Percentiles rank a stretch among this genome's conserved stretches.
phyloP scores from a whole-genome alignment of 192 early-diverging fungal species.

The Coemansia sp. region DNA sequence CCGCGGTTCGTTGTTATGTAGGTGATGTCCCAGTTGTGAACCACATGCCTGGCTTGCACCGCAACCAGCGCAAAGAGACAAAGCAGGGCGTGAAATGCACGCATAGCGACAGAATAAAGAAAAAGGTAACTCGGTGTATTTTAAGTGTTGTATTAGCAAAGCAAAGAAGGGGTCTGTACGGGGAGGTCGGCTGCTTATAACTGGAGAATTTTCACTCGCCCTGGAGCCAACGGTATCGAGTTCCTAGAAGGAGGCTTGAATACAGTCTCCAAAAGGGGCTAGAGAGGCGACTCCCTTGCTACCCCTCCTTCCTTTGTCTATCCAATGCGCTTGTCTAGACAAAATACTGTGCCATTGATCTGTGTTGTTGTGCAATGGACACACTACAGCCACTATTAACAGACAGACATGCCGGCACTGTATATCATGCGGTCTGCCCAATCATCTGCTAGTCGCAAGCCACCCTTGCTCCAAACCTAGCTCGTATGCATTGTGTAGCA shows the following conservation, averaged over 20 bases:
- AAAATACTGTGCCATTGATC: not conserved
- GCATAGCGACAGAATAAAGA: not conserved
- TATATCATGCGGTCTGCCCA: not conserved
- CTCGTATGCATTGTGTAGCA: not conserved
- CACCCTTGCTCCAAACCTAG: not conserved
- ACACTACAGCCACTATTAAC: not conserved
- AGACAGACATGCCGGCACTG: not conserved
- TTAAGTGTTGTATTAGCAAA: too few relatives aligned
- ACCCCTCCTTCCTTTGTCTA: not conserved
- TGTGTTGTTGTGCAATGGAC: not conserved
- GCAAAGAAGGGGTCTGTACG: not conserved
- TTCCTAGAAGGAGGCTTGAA: not conserved
- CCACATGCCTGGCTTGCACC: constrained; percentile 20
- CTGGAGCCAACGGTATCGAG: not conserved
- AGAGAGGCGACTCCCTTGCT: not conserved
- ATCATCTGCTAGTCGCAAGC: not conserved
- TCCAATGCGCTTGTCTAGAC: not conserved
- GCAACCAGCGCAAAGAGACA: not conserved
- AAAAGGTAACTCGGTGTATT: not conserved
- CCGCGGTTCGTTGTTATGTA: constrained; percentile 50
- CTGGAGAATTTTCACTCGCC: not conserved
- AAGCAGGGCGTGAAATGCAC: not conserved
- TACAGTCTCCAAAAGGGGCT: not conserved
- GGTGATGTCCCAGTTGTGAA: constrained; percentile 40
- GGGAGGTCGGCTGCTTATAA: not conserved